Evolutionary conservation across 1,139 yeast species (phyloP), one percentile per base, ranked within the genome.

Genomic region (Wickerhamomyces sp.): DNA sequence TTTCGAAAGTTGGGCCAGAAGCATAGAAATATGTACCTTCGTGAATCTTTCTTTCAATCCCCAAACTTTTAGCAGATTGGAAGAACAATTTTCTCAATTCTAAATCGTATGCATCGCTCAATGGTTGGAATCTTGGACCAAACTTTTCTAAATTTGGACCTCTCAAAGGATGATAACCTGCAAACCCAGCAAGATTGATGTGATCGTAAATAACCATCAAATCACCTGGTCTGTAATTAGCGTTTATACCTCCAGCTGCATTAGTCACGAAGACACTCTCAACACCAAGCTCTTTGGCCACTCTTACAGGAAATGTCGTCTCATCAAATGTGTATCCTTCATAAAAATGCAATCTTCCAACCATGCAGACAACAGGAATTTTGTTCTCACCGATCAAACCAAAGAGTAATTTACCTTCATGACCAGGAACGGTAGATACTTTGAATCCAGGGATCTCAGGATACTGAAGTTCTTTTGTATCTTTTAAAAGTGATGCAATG

Each of bases 1-100:
- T 75, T 62, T 91, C 98, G 57, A 82, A 91, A 1, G 96, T 86
- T 3, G 98, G 97, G 0, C 98, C 98, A 4, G 93, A 76, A 5
- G 83, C 95, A 58, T 75, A 89, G 32, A 75, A 75, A 52, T 91
- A 91, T 1, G 81, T 76, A 21, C 97, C 98, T 58, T 91, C 97
- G 51, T 85, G 84, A 32, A 91, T 71, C 1, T 60, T 55, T 53
- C 97, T 75, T 1, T 61, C 56, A 28, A 83, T 62, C 0, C 66
- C 64, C 29, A 85, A 65, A 26, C 64, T 57, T 33, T 69, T 60
- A 7, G 80, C 80, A 38, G 73, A 70, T 20, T 66, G 50, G 47
- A 78, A 74, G 43, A 82, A 70, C 32, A 70, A 53, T 41, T 70
- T 67, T 38, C 97, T 68, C 45, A 91, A 67, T 6, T 70, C 75